A percentile compares a stretch with the other conserved stretches of the same genome.
phyloP scores from a whole-genome alignment of 768 basidiomycete species.

The Termitomyces sp. region DNA sequence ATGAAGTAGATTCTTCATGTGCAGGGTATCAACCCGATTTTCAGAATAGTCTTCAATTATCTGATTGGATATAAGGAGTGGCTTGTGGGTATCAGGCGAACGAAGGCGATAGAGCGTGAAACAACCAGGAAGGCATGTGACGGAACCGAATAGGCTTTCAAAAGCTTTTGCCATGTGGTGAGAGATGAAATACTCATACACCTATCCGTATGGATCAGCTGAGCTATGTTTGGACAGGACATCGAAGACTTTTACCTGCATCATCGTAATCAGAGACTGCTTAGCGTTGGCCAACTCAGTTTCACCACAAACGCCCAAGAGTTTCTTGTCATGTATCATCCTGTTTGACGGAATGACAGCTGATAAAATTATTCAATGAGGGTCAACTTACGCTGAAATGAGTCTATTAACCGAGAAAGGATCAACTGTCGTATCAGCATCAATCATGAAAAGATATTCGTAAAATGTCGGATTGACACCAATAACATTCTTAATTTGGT shows the following conservation, averaged over 20 bases:
- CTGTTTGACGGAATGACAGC: slow-evolving; percentile 31
- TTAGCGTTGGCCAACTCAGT: slow-evolving; percentile 90
- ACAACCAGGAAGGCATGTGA: slow-evolving; percentile 98
- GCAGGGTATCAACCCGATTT: slow-evolving; percentile 93
- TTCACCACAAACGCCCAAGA: slow-evolving; percentile 93
- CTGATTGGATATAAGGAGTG: slow-evolving; percentile 85
- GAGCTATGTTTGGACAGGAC: neutral
- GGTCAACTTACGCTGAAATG: slow-evolving; percentile 77
- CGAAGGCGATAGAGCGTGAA: slow-evolving; percentile 96
- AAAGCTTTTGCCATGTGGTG: slow-evolving; percentile 99
- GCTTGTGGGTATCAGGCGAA: slow-evolving; percentile 93
- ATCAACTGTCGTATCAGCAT: slow-evolving; percentile 93
- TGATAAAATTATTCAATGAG: neutral
- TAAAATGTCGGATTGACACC: slow-evolving; percentile 99
- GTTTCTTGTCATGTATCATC: slow-evolving; percentile 95
- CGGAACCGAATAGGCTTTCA: slow-evolving; percentile 93
- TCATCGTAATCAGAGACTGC: slow-evolving; percentile 94
- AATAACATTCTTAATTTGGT: slow-evolving; percentile 99
- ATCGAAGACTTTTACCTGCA: slow-evolving; percentile 53
- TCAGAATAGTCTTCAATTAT: slow-evolving; percentile 92
- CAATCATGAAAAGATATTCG: slow-evolving; percentile 90
- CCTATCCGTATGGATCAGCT: slow-evolving; percentile 33
- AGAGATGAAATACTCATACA: slow-evolving; percentile 99
- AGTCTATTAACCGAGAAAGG: slow-evolving; percentile 84
- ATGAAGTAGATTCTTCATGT: slow-evolving; percentile 97